These are phyloP conservation scores for Plasmodium gaboni DNA, from an alignment of 169 alveolate genomes.

Conservation along the genomic window DNA sequence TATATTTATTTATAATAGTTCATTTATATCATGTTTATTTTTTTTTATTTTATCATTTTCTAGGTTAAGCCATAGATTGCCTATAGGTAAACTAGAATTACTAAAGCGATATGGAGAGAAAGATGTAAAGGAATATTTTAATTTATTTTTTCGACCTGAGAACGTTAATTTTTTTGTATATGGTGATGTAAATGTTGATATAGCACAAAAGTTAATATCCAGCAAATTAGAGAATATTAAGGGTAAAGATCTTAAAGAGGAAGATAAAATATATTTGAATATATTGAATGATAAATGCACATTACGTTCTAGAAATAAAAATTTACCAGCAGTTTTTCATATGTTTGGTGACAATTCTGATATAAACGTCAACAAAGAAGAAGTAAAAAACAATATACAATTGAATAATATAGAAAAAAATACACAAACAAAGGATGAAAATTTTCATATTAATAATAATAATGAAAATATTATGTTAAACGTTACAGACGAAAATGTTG, in stretches of 20 bases:
- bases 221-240: slow-evolving; percentile 32
- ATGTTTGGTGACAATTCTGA: slow-evolving; percentile 4
- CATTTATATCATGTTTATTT: not conserved
- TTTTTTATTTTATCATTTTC: not conserved
- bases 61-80: slow-evolving; percentile 62
- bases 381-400: not conserved
- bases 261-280: slow-evolving; percentile 25
- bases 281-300: slow-evolving; percentile 26
- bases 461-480: not conserved
- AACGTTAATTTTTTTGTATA: slow-evolving; percentile 79
- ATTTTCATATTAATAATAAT: not conserved
- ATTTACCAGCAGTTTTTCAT: slow-evolving; percentile 56
- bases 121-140: slow-evolving; percentile 55
- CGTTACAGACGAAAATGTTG: not conserved
- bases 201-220: slow-evolving; percentile 36
- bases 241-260: slow-evolving; percentile 35
- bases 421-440: not conserved
- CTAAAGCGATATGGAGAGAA: slow-evolving; percentile 61
- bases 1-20: not conserved
- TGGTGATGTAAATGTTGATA: slow-evolving; percentile 80
- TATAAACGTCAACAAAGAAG: not conserved
- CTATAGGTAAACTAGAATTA: slow-evolving; percentile 64
- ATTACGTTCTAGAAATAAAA: slow-evolving; percentile 42
- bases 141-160: slow-evolving; percentile 76
- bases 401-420: not conserved